phyloP scores from a whole-genome alignment of 106 monocot species.

The Dioscorea alata region DNA sequence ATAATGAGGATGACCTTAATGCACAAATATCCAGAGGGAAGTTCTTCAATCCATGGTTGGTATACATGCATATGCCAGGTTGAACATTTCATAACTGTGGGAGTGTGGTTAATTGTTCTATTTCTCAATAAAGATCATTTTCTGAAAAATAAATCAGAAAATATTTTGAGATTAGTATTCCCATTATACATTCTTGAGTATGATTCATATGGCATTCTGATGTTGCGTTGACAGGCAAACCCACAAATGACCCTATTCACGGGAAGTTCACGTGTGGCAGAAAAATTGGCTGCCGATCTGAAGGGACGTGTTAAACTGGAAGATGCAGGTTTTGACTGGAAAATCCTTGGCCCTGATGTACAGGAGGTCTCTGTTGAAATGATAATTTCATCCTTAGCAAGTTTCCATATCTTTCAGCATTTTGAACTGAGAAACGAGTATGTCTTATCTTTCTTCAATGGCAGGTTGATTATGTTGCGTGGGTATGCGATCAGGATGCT shows the following conservation, averaged over 20 bases:
- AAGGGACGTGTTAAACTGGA: constrained; percentile 89
- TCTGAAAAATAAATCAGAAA: too few relatives aligned
- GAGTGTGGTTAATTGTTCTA: too few relatives aligned
- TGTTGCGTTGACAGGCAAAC: constrained; percentile 45
- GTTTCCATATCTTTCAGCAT: background rate
- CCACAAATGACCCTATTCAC: constrained; percentile 93
- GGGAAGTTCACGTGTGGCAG: constrained; percentile 90
- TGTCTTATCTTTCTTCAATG: constrained; percentile 2
- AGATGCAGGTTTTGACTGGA: constrained; percentile 99
- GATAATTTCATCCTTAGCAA: background rate
- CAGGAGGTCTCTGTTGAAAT: constrained; percentile 43
- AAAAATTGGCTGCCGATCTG: constrained; percentile 74
- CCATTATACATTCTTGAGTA: background rate
- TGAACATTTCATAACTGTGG: too few relatives aligned
- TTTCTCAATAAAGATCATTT: too few relatives aligned
- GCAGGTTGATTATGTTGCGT: constrained; percentile 94
- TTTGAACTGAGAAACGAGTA: background rate
- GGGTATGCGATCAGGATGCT: constrained; percentile 99
- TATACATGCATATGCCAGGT: too few relatives aligned
- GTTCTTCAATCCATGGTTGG: too few relatives aligned
- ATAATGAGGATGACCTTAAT: too few relatives aligned
- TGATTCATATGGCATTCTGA: background rate
- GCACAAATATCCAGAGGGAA: too few relatives aligned
- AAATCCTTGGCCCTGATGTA: constrained; percentile 98
- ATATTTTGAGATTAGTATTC: too few relatives aligned